These are phyloP conservation scores for Candida insectalens DNA, from an alignment of 805 yeast species.

Conservation along the genomic window DNA sequence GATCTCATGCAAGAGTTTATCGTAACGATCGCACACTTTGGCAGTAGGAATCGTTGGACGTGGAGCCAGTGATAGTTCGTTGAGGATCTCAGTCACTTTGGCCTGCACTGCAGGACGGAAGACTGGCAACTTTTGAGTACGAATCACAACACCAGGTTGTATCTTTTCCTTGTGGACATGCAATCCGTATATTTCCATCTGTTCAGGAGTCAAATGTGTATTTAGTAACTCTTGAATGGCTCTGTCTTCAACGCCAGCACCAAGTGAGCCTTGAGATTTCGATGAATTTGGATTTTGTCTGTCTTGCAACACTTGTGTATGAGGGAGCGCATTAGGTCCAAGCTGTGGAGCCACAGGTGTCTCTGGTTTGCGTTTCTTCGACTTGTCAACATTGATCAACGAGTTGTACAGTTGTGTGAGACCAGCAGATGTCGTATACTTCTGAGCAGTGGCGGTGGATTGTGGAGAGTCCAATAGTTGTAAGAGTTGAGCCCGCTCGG, in stretches of 20 bases:
- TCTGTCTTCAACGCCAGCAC: slow-evolving; percentile 4
- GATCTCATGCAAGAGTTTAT: slow-evolving; percentile 60
- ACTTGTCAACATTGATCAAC: slow-evolving; percentile 60
- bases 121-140: slow-evolving; percentile 71
- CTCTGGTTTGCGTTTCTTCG: slow-evolving; percentile 42
- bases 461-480: slow-evolving; percentile 84
- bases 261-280: neutral
- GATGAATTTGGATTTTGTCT: slow-evolving; percentile 1
- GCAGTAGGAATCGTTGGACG: slow-evolving; percentile 87
- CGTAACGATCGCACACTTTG: slow-evolving; percentile 66
- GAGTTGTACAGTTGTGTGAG: slow-evolving; percentile 77
- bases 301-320: slow-evolving; percentile 22
- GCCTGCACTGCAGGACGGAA: slow-evolving; percentile 70
- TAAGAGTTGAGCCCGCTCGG: slow-evolving; percentile 71
- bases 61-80: slow-evolving; percentile 70
- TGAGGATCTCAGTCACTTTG: slow-evolving; percentile 49
- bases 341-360: slow-evolving; percentile 49
- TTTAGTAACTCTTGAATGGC: slow-evolving; percentile 30
- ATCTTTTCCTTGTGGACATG: slow-evolving; percentile 66
- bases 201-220: slow-evolving; percentile 58
- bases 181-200: slow-evolving; percentile 79
- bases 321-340: slow-evolving; percentile 47
- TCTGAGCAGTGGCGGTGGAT: slow-evolving; percentile 62
- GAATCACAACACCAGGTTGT: slow-evolving; percentile 70
- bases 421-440: slow-evolving; percentile 79